Evolutionary conservation across 1,284 basidiomycete species (phyloP), one percentile per base, ranked within the genome.

Genomic region (Rhodofomes roseus): DNA sequence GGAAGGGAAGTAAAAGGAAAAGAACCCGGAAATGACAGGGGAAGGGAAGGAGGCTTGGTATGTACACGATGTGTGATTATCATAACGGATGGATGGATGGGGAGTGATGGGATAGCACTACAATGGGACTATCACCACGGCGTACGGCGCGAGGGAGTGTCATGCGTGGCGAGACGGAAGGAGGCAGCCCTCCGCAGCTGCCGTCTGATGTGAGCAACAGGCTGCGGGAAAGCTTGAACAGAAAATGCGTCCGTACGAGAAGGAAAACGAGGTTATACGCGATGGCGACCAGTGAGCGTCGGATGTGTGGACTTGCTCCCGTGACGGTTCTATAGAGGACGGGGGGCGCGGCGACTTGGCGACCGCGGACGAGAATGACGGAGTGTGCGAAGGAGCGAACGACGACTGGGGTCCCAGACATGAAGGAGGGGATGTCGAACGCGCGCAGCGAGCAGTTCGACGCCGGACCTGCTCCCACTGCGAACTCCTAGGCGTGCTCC

Each of bases 171-270:
- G 65, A 70, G 48, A 53, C 56, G 68, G 68, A 65, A 48, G 66
- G 41, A 71, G 68, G 69, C 70, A 57, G 65, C 61, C 66, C 56
- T 59, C 62, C 64, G 41, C 20, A 41, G 59, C 59, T 11, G 59
- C 55, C 58, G 50, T 63, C 64, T 67, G 25, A 56, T 54, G 58
- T 44, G 54, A 62, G 62, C 64, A 29, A 16, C 4, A 9, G 14
- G 67, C 65, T 63, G 66, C 66, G 67, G 64, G 62, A 63, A 69
- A 68, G 71, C 80, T 64, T 82, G 80, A 81, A 85, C 76, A 73
- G 73, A 82, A 84, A 81, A 73, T 82, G 85, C 84, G 87, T 89
- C 86, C 86, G 84, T 85, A 74, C 78, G 70, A 72, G 74, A 77
- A 72, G 77, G 76, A 76, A 72, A 65, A 68, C 66, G 69, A 72